Conservation (phyloP, 2,329 filamentous ascomycete genomes). For the Aspergillus tanneri region DNA sequence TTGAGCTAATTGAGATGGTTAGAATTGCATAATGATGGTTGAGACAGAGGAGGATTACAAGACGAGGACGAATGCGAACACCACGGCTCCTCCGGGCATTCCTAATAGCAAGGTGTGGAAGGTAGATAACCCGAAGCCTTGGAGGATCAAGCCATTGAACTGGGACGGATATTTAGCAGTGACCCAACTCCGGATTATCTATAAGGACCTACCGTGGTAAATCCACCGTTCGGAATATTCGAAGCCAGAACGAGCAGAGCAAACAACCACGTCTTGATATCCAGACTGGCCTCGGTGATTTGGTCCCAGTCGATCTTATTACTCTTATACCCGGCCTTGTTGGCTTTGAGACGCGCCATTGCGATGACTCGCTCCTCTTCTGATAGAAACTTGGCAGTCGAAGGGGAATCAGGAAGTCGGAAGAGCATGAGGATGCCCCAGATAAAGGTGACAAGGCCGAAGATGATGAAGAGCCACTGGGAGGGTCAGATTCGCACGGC, state of each 20-base stretch:
- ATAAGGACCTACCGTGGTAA: constrained; percentile 25
- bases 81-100: constrained; percentile 42
- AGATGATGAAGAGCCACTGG: constrained; percentile 29
- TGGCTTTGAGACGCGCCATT: not conserved
- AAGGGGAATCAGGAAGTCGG: constrained; percentile 22
- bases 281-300: not conserved
- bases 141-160: constrained; percentile 37
- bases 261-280: constrained; percentile 1
- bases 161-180: constrained; percentile 12
- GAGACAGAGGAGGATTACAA: not conserved
- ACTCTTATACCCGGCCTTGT: not conserved
- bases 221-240: constrained; percentile 39
- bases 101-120: constrained; percentile 46
- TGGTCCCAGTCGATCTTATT: not conserved
- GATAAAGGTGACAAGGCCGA: constrained; percentile 25
- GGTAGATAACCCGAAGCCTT: constrained; percentile 35
- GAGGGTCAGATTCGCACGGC: not conserved
- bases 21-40: not conserved
- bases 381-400: not conserved
- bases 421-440: constrained; percentile 26
- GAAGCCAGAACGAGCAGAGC: constrained; percentile 30
- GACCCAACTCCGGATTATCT: not conserved
- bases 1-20: constrained; percentile 6
- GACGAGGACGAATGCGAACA: constrained; percentile 6
- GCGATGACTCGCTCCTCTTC: not conserved